Evolutionary conservation across 352 stramenopile species (phyloP), one percentile per base, ranked within the genome.

Genomic region (Globisporangium sylvaticum): DNA sequence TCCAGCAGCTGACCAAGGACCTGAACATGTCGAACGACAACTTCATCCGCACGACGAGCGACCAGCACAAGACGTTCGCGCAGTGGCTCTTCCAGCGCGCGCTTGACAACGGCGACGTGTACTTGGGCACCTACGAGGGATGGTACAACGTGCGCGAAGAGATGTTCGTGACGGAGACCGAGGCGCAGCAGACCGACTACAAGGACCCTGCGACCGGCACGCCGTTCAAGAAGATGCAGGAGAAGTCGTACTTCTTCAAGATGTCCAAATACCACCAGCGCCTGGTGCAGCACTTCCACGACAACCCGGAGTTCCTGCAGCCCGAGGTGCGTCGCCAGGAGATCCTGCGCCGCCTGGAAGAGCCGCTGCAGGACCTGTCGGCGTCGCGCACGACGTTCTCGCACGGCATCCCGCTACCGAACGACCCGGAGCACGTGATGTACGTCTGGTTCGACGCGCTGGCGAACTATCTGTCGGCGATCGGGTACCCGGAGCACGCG

Each of bases 371-470:
- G 62, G 97, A 99, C 76, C 85, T 99, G 52, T 98, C 90, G 55
- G 91, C 98, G 8, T 98, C 91, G 73, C 93, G 97, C 54, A 99
- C 97, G 37, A 99, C 97, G 4, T 99, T 99, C 70, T 81, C 81
- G 61, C 84, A 93, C 59, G 97, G 98, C 31, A 96, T 99, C 61
- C 81, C 87, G 39, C 84, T 99, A 56, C 97, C 96, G 0, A 97
- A 98, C 75, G 96, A 96, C 70, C 83, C 89, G n/a, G 73, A 87
- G 71, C 97, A 99, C 79, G 94, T 99, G 62, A 96, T 99, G 81
- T 99, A 99, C 79, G 98, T 99, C 56, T 99, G 98, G 98, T 97
- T 99, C 58, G 98, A 99, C 77, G 98, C 98, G 4, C 78, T 99
- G 15, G 84, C 95, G 8, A 99, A 99, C 83, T 99, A 99, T 72